Evolutionary conservation across 768 basidiomycete genomes (phyloP), one percentile per base, ranked within the genome.

Genomic region (Neoboletus subvelutipes): DNA sequence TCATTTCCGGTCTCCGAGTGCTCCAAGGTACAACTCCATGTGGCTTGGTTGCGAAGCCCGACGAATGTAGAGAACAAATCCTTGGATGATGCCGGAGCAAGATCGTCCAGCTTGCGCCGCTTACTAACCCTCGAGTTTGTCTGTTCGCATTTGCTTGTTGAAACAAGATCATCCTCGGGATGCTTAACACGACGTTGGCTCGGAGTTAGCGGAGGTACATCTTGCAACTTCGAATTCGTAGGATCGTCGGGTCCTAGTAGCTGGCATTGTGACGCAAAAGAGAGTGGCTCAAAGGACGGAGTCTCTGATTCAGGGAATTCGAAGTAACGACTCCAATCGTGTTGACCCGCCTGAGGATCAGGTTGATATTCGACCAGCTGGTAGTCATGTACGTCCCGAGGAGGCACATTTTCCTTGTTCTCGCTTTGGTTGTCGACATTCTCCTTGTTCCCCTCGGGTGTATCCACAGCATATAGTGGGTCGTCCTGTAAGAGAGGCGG

Each of bases 21-120:
- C n/a, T 56, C 53, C 47, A 57, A 45, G 41, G 48, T 28, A 50
- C 43, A 39, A 52, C 45, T 37, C 28, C 42, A 28, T 36, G 53
- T 20, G 20, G 20, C 58, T 52, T 66, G 63, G 17, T 65, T 65
- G 26, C 69, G 70, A 39, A 70, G 63, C n/a, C 60, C 59, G 3
- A 70, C 56, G 24, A 70, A 70, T 1, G 63, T 50, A 43, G 52
- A 63, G 31, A 70, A 69, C 29, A 70, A 17, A 40, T 69, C 70
- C 34, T 50, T 63, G 29, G 70, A 61, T 42, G 70, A 65, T 42
- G 61, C 43, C 6, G 64, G 66, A 50, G 66, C 59, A 47, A 60
- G 58, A 40, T 60, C 46, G 41, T 71, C 59, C n/a, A 70, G 52
- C 54, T 58, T 70, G 51, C 64, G 64, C 28, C 70, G 69, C 54